Percentiles rank a stretch among this genome's conserved stretches.
Conservation (phyloP, 352 stramenopile genomes). For the Phytophthora cactorum region DNA sequence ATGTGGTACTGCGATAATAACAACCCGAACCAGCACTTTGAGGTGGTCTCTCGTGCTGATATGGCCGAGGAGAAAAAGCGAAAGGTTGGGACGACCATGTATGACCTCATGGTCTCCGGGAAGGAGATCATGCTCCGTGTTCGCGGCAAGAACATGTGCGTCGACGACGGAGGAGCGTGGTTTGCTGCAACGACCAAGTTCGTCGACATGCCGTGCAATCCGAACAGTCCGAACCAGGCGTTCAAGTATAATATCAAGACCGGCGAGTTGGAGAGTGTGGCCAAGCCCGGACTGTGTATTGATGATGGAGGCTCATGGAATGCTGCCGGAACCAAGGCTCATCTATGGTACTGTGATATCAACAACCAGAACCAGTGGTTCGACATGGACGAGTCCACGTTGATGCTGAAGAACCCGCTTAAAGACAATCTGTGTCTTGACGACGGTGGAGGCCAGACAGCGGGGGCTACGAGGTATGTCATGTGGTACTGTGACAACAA, state of each 20-base stretch:
- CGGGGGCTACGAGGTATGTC: slow-evolving; percentile 22
- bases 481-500: slow-evolving; percentile 35
- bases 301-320: slow-evolving; percentile 31
- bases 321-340: slow-evolving; percentile 14
- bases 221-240: slow-evolving; percentile 33
- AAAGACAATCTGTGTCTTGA: slow-evolving; percentile 46
- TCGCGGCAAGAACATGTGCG: slow-evolving; percentile 38
- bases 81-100: slow-evolving; percentile 23
- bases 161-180: slow-evolving; percentile 41
- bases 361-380: slow-evolving; percentile 39
- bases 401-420: slow-evolving; percentile 37
- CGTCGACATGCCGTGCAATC: slow-evolving; percentile 30
- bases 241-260: slow-evolving; percentile 39
- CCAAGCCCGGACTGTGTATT: slow-evolving; percentile 35
- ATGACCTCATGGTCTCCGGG: slow-evolving; percentile 27
- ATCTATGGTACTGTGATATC: slow-evolving; percentile 37
- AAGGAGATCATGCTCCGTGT: slow-evolving; percentile 37
- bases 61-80: slow-evolving; percentile 26
- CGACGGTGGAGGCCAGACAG: slow-evolving; percentile 21
- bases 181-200: slow-evolving; percentile 31
- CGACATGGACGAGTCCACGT: slow-evolving; percentile 31
- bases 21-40: slow-evolving; percentile 28
- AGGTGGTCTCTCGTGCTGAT: slow-evolving; percentile 18
- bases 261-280: slow-evolving; percentile 21
- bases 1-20: slow-evolving; percentile 30